Base-by-base conservation (phyloP, 2,329 filamentous ascomycete genomes). In the Beauveria varroae region DNA sequence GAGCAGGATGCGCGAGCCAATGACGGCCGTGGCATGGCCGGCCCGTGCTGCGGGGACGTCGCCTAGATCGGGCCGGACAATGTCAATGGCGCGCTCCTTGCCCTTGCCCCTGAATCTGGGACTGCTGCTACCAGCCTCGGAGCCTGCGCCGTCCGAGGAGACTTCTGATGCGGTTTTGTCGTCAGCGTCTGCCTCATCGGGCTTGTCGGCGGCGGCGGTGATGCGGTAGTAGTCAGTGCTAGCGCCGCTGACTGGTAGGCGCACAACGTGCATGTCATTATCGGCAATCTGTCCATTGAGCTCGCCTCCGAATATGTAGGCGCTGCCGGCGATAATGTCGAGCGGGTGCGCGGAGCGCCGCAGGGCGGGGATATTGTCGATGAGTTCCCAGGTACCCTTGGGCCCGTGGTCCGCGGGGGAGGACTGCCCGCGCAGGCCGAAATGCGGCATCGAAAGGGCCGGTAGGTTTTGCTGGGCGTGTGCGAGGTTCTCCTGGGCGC, bases 251-350 rank as follows among this genome's bases (percentile, higher is more conserved):
- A 80, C 82, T 5, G 84, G 82, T 24, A 91, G 74, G 0, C 79
- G 79, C 52, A 93, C 69, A 58, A 85, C 75, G 70, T 92, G 87
- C 71, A 95, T 81, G 66, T 86, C 79, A 69, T 91, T 90, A 74
- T 92, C 89, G 61, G 87, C 81, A 7, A 88, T 87, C 68, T 89
- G 76, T 53, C 86, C 80, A 3, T 88, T 81, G 51, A 78, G 75
- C 72, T 95, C 90, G 66, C 91, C 91, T 63, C 91, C 91, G 69
- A 92, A 96, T 67, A 96, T 79, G 72, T 85, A 88, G 47, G 82
- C 81, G 44, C 75, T 75, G 28, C 79, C 75, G 40, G 75, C 75
- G 52, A 87, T 71, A 51, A 87, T 80, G 49, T 89, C 81, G 66
- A 92, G 71, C 3, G 84, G 82, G 69, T 95, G 90, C 0, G 90